Evolutionary conservation across 176 grass and related monocot genomes (phyloP), one percentile per base, ranked within the genome.

Genomic region (Chrysopogon serrulatus): DNA sequence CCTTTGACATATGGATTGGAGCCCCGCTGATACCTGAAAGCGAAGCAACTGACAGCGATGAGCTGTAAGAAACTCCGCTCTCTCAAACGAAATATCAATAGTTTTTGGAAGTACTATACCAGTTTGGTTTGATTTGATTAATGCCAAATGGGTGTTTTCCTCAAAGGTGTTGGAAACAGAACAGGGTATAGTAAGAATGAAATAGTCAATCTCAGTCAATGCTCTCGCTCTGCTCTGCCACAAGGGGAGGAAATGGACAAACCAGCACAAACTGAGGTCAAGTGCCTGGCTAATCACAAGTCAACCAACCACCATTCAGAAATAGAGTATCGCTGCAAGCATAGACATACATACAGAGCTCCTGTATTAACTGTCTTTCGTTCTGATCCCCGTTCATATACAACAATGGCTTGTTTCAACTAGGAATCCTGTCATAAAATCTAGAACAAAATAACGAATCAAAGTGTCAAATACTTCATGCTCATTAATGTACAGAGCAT

Each of bases 401-500:
- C 67, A 66, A 82, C 67, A 66, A 31, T 28, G 40, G 14, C 23
- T 56, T 69, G 69, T 47, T 47, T 47, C 6, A 57, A 47, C 31
- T 41, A 54, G 2, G 80, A 47, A 68, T 48, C 12, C 49, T 71
- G 31, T 56, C 4, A 62, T 26, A 66, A 42, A 77, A 49, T 77
- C 28, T 85, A 48, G 1, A 57, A 33, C 36, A 37, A 17, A 80
- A 70, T 10, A 82, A 73, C 10, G 26, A 67, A 79, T 12, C 27
- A 37, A 44, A 56, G 26, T 67, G 67, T 8, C 15, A 73, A 56
- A 44, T 26, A 17, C n/a, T 73, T 73, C 36, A 60, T 36, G 60
- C 39, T 28, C 62, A 70, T 53, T 27, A 49, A 64, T 85, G 53
- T 79, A 79, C 59, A 74, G 62, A 28, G 43, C 44, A 74, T 56